phyloP scores from a whole-genome alignment of 257 asterid genomes.

The Anisodus tanguticus region DNA sequence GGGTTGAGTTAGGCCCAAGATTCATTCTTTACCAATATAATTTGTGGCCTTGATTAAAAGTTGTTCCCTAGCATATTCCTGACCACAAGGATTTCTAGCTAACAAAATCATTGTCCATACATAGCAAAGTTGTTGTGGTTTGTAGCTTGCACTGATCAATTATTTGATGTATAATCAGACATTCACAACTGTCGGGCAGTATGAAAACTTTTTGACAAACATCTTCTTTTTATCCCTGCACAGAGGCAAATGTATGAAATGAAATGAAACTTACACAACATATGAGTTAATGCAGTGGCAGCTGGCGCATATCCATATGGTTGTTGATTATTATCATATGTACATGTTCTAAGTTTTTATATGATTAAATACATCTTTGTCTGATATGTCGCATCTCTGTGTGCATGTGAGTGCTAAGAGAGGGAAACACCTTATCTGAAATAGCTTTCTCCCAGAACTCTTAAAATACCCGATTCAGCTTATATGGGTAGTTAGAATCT shows the following conservation, averaged over 20 bases:
- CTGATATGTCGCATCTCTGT: not conserved
- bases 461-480: slow-evolving; percentile 71
- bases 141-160: too few species aligned
- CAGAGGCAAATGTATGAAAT: not conserved
- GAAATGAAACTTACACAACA: slow-evolving; percentile 21
- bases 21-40: too few species aligned
- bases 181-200: slow-evolving; percentile 53
- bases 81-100: too few species aligned
- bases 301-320: slow-evolving; percentile 13
- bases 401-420: slow-evolving; percentile 12
- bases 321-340: not conserved
- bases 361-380: not conserved
- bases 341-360: not conserved
- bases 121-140: too few species aligned
- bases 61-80: too few species aligned
- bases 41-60: too few species aligned
- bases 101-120: too few species aligned
- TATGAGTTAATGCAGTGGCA: not conserved
- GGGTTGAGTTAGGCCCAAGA: too few species aligned
- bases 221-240: slow-evolving; percentile 93
- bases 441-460: slow-evolving; percentile 80
- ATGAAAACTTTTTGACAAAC: slow-evolving; percentile 82
- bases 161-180: too few species aligned
- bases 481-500: slow-evolving; percentile 42
- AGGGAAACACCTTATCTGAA: slow-evolving; percentile 52